phyloP scores from a whole-genome alignment of 2,329 filamentous ascomycete genomes.

The Didymella lethalis region DNA sequence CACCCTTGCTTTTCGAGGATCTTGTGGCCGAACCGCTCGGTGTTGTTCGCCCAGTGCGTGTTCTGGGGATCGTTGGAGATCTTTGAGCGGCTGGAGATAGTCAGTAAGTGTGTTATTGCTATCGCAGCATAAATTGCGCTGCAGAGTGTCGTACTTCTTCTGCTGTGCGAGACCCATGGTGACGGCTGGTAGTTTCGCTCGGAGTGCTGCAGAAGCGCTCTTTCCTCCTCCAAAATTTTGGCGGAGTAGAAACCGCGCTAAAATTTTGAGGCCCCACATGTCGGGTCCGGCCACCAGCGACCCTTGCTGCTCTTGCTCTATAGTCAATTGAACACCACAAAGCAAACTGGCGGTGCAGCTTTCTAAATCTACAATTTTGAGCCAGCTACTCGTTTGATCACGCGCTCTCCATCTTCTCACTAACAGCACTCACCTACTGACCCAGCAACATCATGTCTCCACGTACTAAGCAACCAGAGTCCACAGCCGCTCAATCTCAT shows the following conservation, averaged over 20 bases:
- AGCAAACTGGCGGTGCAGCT: not conserved
- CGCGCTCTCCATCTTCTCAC: conserved; percentile 5
- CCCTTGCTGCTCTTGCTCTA: conserved; percentile 7
- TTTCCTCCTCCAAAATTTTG: conserved; percentile 34
- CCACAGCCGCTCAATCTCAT: conserved; percentile 5
- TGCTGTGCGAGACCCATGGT: conserved; percentile 74
- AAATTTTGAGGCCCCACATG: conserved; percentile 16
- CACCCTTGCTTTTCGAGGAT: conserved; percentile 90
- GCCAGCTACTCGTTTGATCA: conserved; percentile 7
- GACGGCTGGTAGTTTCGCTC: conserved; percentile 16
- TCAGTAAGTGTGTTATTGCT: conserved; percentile 21
- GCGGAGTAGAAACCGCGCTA: conserved; percentile 27
- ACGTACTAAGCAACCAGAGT: conserved; percentile 21
- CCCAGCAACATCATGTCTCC: conserved; percentile 24
- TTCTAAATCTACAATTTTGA: not conserved
- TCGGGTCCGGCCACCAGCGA: conserved; percentile 2
- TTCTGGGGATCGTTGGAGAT: conserved; percentile 95
- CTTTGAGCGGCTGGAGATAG: conserved; percentile 65
- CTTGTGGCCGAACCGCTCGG: conserved; percentile 83
- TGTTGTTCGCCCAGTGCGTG: conserved; percentile 87
- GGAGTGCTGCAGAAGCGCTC: conserved; percentile 16
- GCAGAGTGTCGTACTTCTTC: conserved; percentile 65
- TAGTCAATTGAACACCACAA: not conserved
- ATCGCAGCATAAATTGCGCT: not conserved
- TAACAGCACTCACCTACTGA: conserved; percentile 28